Evolutionary conservation across 441 rosid species (phyloP).

Genomic region (Euphorbia celastroides): DNA sequence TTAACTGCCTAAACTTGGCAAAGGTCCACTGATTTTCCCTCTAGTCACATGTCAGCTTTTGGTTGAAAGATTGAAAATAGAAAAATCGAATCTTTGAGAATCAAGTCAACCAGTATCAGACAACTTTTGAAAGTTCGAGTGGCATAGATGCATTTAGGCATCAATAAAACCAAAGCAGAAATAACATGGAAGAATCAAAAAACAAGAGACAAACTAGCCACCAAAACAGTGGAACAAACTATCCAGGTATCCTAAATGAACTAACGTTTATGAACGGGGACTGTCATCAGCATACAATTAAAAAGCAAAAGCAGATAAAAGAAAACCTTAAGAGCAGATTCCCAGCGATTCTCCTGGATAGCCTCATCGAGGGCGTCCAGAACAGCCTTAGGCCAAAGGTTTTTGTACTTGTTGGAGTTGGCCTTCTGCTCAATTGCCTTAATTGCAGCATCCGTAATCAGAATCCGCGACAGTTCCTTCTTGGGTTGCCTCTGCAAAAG

Average conservation of each 20-base stretch:
- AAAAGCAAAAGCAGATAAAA: not conserved
- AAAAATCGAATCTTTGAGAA: too few relatives aligned
- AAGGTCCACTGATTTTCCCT: too few relatives aligned
- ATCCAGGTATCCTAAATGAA: too few relatives aligned
- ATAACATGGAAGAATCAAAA: not conserved
- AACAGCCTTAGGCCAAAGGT: constrained; percentile 75
- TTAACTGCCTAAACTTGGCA: too few relatives aligned
- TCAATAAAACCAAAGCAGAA: not conserved
- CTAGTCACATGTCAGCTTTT: too few relatives aligned
- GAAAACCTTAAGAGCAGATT: constrained; percentile 62
- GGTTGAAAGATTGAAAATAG: too few relatives aligned
- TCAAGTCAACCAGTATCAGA: too few relatives aligned
- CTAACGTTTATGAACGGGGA: too few relatives aligned
- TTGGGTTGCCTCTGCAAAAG: constrained; percentile 38
- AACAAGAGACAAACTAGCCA: not conserved
- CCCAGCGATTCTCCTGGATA: constrained; percentile 45
- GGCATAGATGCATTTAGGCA: too few relatives aligned
- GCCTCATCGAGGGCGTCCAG: constrained; percentile 84
- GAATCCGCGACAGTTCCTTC: constrained; percentile 53
- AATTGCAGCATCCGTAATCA: constrained; percentile 61
- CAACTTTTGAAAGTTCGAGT: too few relatives aligned
- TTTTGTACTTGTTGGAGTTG: constrained; percentile 55
- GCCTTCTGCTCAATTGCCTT: constrained; percentile 63
- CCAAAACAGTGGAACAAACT: not conserved
- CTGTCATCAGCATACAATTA: not conserved